phyloP scores from a whole-genome alignment of 139 green algal species.

The Volvox africanus region DNA sequence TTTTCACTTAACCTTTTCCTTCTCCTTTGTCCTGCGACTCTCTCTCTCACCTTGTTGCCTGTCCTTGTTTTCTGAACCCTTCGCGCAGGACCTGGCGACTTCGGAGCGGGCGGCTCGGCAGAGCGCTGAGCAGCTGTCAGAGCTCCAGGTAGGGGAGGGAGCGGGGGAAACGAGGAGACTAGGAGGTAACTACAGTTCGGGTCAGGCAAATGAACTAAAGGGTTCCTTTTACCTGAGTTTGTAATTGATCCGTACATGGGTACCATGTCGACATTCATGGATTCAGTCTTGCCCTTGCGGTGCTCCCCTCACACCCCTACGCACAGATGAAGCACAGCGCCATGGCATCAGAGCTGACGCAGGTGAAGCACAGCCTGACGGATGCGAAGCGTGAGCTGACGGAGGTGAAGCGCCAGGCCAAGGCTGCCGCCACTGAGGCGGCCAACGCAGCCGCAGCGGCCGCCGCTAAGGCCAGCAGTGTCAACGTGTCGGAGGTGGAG shows the following conservation, averaged over 20 bases:
- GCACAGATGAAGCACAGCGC: slow-evolving; percentile 30
- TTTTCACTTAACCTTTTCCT: not conserved
- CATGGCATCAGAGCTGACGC: slow-evolving; percentile 35
- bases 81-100: not conserved
- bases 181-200: too few species aligned
- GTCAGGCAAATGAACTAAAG: too few species aligned
- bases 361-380: slow-evolving; percentile 2
- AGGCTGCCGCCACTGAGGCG: not conserved
- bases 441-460: slow-evolving; percentile 22
- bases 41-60: not conserved
- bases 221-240: too few species aligned
- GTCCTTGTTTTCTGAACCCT: not conserved
- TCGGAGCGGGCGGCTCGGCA: slow-evolving; percentile 21
- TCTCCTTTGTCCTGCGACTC: not conserved
- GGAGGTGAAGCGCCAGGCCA: slow-evolving; percentile 28
- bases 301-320: not conserved
- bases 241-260: too few species aligned
- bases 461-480: not conserved
- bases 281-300: not conserved
- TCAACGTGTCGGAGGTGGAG: slow-evolving; percentile 29
- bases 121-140: slow-evolving; percentile 16
- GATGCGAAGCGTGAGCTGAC: not conserved
- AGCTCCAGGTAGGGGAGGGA: slow-evolving; percentile 26
- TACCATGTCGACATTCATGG: too few species aligned
- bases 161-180: too few species aligned